These are phyloP conservation scores for Fonsecaea nubica DNA, from an alignment of 2,329 filamentous ascomycete genomes.

Conservation along the genomic window DNA sequence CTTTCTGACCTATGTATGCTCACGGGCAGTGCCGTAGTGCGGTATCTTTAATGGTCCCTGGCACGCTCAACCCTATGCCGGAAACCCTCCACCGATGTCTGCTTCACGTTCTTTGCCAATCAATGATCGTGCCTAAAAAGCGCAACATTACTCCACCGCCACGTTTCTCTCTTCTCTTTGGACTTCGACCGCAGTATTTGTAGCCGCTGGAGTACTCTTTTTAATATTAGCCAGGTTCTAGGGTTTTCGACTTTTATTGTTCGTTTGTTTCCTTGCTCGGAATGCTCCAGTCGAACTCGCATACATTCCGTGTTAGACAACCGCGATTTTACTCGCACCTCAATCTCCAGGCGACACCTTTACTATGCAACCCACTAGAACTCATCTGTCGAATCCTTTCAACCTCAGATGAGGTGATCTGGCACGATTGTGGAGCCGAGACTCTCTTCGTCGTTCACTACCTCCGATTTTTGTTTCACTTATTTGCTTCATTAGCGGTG, in stretches of 20 bases:
- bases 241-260: not conserved
- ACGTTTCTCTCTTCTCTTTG: not conserved
- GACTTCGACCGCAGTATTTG: not conserved
- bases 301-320: not conserved
- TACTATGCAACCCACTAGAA: too few relatives aligned
- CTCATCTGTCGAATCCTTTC: constrained; percentile 1
- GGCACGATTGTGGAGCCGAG: constrained; percentile 4
- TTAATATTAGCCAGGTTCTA: not conserved
- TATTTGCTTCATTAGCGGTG: constrained; percentile 3
- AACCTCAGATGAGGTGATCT: not conserved
- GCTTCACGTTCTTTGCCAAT: not conserved
- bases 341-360: not conserved
- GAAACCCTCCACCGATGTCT: too few relatives aligned
- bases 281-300: not conserved
- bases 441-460: constrained; percentile 2
- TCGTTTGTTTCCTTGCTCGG: too few relatives aligned
- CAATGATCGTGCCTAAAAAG: constrained; percentile 2
- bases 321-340: constrained; percentile 4
- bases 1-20: too few relatives aligned
- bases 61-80: too few relatives aligned
- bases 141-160: constrained; percentile 1
- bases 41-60: too few relatives aligned
- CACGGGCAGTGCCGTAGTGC: too few relatives aligned
- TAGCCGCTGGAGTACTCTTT: not conserved
- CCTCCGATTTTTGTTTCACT: constrained; percentile 7